Base-by-base conservation (phyloP, 1,284 basidiomycete species). In the Naganishia liquefaciens region DNA sequence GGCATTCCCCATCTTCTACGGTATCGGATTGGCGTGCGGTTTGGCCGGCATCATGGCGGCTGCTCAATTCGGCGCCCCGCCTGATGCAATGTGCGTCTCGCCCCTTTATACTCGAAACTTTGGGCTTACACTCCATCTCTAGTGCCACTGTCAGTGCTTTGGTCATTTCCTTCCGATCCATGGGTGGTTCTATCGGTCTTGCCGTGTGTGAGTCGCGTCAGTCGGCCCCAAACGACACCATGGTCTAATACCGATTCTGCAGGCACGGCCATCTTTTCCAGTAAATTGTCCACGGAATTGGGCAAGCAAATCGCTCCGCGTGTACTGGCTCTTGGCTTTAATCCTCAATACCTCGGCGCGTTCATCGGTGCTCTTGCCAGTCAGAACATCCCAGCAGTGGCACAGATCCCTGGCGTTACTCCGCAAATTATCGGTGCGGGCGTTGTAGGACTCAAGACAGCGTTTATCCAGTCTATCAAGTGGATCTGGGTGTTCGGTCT, bases 241-340 rank as follows among this genome's bases (percentile, higher is more conserved):
- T 15, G 6, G 30, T n/a, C 27, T 25, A 5, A 40, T 23, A 2
- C 44, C 42, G 17, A 13, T 25, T 15, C 25, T 28, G 6, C 46
- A 61, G 58, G 47, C 23, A 61, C 58, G n/a, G 58, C 58, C n/a
- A 61, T 61, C 58, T 61, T 50, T 17, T 51, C 47, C 3, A 51
- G 43, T 7, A 50, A 51, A 21, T 25, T 61, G 3, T 39, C 33
- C 37, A 30, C 27, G 33, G 50, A 50, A 23, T 25, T 61, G 23
- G 39, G 39, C 17, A n/a, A 47, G 9, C 58, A 52, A n/a, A 52
- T 61, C 58, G 58, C 58, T 28, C 33, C 61, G 6, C 40, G 47
- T 25, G 50, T 63, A 2, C 15, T 63, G 9, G 30, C 50, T 23
- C 61, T 63, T 17, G 61, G 61, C 11, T 53, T 63, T 19, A 50